Evolutionary conservation across 2,329 filamentous ascomycete species (phyloP).

Genomic region (Drechmeria coniospora): DNA sequence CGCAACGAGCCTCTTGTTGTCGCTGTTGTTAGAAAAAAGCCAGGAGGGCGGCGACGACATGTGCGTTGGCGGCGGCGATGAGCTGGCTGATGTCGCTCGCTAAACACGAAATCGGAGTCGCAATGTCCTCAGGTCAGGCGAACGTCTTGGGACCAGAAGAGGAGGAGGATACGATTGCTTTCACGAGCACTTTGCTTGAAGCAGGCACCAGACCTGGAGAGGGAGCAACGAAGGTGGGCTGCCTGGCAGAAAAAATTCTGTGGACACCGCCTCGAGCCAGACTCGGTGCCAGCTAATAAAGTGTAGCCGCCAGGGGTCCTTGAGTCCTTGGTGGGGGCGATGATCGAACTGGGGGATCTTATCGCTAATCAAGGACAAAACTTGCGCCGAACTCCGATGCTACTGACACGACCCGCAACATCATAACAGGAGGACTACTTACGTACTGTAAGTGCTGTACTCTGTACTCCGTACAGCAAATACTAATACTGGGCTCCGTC

Average conservation of each 20-base stretch:
- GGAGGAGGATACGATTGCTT: too few species aligned
- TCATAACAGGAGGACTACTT: too few species aligned
- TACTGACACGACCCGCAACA: too few species aligned
- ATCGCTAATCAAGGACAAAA: constrained; percentile 7
- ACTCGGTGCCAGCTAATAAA: not conserved
- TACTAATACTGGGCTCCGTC: too few species aligned
- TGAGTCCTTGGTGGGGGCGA: not conserved
- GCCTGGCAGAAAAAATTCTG: constrained; percentile 3
- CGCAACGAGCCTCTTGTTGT: constrained; percentile 2
- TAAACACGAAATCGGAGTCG: too few species aligned
- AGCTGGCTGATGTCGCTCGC: too few species aligned
- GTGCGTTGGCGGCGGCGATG: constrained; percentile 1
- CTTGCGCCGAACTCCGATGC: constrained; percentile 6
- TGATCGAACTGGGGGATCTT: constrained; percentile 5
- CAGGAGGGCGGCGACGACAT: constrained; percentile 25
- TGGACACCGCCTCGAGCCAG: constrained; percentile 1
- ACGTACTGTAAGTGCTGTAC: too few species aligned
- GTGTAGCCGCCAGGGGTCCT: constrained; percentile 1
- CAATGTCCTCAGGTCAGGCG: too few species aligned
- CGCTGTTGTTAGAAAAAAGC: constrained; percentile 27
- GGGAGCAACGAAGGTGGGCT: not conserved
- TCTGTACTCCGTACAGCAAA: too few species aligned
- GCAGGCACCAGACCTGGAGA: constrained; percentile 4
- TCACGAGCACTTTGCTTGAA: not conserved
- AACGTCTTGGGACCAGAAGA: too few species aligned